These are phyloP conservation scores for Diaporthe aspalathi DNA, from an alignment of 2,329 filamentous ascomycete genomes.

Conservation along the genomic window DNA sequence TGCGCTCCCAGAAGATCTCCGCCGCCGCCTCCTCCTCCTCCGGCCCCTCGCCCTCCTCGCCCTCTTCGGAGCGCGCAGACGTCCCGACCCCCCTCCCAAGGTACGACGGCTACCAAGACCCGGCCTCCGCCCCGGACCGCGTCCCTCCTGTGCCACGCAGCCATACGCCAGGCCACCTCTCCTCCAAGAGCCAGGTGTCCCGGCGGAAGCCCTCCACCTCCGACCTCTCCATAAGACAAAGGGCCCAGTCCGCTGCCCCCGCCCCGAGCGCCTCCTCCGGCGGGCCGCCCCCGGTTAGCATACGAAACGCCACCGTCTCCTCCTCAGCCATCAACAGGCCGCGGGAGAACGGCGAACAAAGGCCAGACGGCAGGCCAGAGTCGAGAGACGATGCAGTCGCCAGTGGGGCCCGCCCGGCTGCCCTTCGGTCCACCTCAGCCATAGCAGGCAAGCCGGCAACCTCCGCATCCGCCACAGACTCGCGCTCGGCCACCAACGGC, in stretches of 20 bases:
- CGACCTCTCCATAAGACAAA: constrained; percentile 65
- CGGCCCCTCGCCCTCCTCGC: constrained; percentile 12
- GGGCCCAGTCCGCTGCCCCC: constrained; percentile 56
- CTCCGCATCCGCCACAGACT: constrained; percentile 41
- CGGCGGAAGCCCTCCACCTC: constrained; percentile 58
- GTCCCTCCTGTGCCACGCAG: constrained; percentile 60
- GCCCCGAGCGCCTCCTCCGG: constrained; percentile 42
- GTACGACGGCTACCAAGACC: constrained; percentile 46
- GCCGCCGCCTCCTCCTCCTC: constrained; percentile 48
- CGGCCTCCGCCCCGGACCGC: constrained; percentile 50
- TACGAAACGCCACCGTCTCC: constrained; percentile 31
- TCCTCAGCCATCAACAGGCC: constrained; percentile 27
- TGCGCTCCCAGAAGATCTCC: constrained; percentile 67
- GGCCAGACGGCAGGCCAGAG: constrained; percentile 43
- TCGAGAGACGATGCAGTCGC: constrained; percentile 45
- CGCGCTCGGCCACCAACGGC: constrained; percentile 42
- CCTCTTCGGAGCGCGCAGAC: constrained; percentile 26
- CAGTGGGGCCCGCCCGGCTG: constrained; percentile 54
- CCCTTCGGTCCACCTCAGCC: constrained; percentile 65
- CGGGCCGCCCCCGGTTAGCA: constrained; percentile 36
- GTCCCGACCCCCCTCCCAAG: constrained; percentile 16
- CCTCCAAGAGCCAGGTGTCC: constrained; percentile 66
- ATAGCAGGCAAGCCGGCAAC: constrained; percentile 54
- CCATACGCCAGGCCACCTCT: constrained; percentile 71
- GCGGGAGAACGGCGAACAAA: constrained; percentile 42